These are phyloP conservation scores for Peribolospora kevripleyi DNA, from an alignment of 768 basidiomycete genomes.

Conservation along the genomic window DNA sequence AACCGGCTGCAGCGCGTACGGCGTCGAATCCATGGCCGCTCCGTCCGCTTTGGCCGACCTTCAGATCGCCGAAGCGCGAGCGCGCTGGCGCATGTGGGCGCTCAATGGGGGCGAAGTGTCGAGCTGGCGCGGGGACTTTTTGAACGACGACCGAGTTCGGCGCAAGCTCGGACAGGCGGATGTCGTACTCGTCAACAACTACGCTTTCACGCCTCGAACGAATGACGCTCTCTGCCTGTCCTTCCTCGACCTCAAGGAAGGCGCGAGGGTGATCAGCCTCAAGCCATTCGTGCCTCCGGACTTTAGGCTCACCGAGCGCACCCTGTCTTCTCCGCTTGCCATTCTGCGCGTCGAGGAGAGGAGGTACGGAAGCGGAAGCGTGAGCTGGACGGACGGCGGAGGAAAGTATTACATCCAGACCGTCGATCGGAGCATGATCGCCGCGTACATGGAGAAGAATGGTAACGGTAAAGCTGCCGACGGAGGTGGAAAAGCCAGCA, in stretches of 20 bases:
- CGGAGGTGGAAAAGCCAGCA: too few relatives aligned
- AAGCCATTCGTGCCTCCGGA: conserved; percentile 50
- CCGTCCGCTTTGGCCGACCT: conserved; percentile 57
- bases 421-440: not conserved
- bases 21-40: conserved; percentile 50
- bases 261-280: conserved; percentile 67
- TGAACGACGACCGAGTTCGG: conserved; percentile 37
- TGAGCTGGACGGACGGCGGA: conserved; percentile 3
- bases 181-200: conserved; percentile 51
- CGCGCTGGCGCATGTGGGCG: conserved; percentile 79
- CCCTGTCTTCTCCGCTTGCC: conserved; percentile 55
- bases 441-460: too few relatives aligned
- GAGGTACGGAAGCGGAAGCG: not conserved
- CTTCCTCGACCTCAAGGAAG: conserved; percentile 84
- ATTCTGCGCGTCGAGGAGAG: conserved; percentile 28
- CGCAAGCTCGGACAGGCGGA: conserved; percentile 57
- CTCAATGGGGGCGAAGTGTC: conserved; percentile 48
- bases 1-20: conserved; percentile 48
- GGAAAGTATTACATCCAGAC: conserved; percentile 5
- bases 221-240: conserved; percentile 68
- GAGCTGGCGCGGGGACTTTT: conserved; percentile 67
- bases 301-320: conserved; percentile 59
- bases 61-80: conserved; percentile 48
- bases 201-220: conserved; percentile 26
- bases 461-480: too few relatives aligned